Percentiles rank a stretch among this genome's conserved stretches.
Evolutionary conservation across 257 asterid genomes (phyloP).

Genomic region (Scutellaria barbata): DNA sequence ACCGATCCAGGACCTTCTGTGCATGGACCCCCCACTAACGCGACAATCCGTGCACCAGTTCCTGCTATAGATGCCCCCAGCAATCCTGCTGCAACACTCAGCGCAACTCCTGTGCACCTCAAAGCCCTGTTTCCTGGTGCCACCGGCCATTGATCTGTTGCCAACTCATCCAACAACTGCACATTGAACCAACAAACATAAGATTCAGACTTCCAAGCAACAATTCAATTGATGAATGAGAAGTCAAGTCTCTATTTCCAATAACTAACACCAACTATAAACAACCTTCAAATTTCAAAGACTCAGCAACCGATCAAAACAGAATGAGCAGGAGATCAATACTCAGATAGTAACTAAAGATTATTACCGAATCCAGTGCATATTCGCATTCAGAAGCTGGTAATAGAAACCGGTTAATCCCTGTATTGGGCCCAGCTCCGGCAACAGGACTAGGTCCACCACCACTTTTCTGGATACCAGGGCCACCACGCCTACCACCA

Average conservation of each 20-base stretch:
- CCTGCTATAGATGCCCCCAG: constrained; percentile 86
- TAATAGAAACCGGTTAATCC: constrained; percentile 74
- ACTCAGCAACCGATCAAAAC: constrained; percentile 6
- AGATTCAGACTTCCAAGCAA: constrained; percentile 3
- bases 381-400: constrained; percentile 95
- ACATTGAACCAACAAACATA: constrained; percentile 30
- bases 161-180: constrained; percentile 93
- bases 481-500: constrained; percentile 58
- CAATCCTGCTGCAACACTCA: constrained; percentile 92
- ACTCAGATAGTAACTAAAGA: constrained; percentile 25
- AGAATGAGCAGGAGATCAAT: neutral
- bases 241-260: constrained; percentile 17
- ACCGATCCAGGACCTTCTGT: constrained; percentile 99
- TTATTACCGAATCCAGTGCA: constrained; percentile 65
- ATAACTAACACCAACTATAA: constrained; percentile 17
- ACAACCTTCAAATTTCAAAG: constrained; percentile 10
- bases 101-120: constrained; percentile 93
- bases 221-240: constrained; percentile 8
- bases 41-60: constrained; percentile 83
- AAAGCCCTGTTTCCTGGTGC: constrained; percentile 78
- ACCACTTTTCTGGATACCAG: constrained; percentile 60
- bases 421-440: constrained; percentile 52
- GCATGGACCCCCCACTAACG: constrained; percentile 98
- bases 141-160: constrained; percentile 85
- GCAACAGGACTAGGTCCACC: constrained; percentile 59